Evolutionary conservation across 805 yeast species (phyloP), one percentile per base, ranked within the genome.

Genomic region (Saccharomyces kudriavzevii): DNA sequence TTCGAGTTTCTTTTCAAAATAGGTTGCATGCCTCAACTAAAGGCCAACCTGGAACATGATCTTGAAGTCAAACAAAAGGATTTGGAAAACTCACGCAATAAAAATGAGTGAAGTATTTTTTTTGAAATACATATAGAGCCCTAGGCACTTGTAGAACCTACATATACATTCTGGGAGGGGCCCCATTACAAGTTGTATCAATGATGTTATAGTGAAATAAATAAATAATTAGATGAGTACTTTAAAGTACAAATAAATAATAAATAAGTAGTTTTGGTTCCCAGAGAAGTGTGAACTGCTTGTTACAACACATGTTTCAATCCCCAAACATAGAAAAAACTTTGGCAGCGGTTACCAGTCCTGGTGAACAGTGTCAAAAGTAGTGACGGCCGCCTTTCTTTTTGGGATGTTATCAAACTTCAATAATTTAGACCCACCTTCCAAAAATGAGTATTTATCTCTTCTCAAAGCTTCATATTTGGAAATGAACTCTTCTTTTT

Each of bases 401-500:
- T 24, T 49, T 49, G 54, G 50, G 35, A 48, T 31, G 25, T 26
- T 22, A 13, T 53, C 49, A 26, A 52, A 56, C 61, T 77, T 77
- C 49, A 85, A 72, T 55, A 84, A 74, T 57, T 78, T 78, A 25
- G 92, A 80, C 47, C 96, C 96, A 59, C 94, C 90, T 76, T 91
- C 97, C 69, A 91, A 81, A 83, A 95, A 94, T 9, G 97, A 89
- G 70, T 87, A 94, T 69, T 77, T 83, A 51, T 78, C 83, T 68
- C 79, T 83, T 79, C 99, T 87, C 58, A 74, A 72, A 24, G 74
- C 80, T 76, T 94, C 99, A 66, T 83, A 94, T 62, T 82, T 77
- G 51, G 70, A 54, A 62, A 94, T 94, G 70, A 64, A 82, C 52
- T 81, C 81, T 73, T 89, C 97, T 74, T 90, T 89, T 72, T 90